Evolutionary conservation across 1,284 basidiomycete genomes (phyloP), one percentile per base, ranked within the genome.

Genomic region (Thecaphora thlaspeos): DNA sequence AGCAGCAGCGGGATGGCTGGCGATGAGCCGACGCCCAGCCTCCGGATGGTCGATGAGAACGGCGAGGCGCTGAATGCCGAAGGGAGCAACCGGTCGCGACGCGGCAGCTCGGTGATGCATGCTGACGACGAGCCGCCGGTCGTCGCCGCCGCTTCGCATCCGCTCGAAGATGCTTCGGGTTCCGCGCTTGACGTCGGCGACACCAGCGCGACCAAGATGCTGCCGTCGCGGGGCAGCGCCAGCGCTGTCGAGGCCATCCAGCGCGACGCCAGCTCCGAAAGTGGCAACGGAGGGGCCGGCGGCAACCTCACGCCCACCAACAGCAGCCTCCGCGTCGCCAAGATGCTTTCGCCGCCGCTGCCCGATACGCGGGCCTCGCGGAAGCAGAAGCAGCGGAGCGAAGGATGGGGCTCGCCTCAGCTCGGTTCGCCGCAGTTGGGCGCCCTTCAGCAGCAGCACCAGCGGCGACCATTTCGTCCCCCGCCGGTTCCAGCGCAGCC

Each of bases 331-430:
- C 48, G 46, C 24, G 48, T 59, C 5, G 51, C 46, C 12, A 51
- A 51, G 15, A 54, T 60, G 56, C 51, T 62, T 15, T 61, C 56
- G 5, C 56, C 58, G 2, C 59, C 61, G 1, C 39, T 58, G 24
- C 55, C 61, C 22, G 55, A 68, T 45, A 62, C 52, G 28, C 67
- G 64, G 41, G 67, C 66, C 7, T 66, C 68, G 45, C 49, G 55
- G 43, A 69, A 67, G 56, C 69, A 71, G 26, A 73, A 71, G 55
- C 66, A 67, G 50, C 55, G 65, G 21, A 58, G 64, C 22, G 54
- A 60, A 37, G 63, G 56, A 8, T 60, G 59, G 57, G 54, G 56
- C 22, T 59, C 59, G 41, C 55, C 55, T 9, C 51, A 50, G 48
- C 46, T 46, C 32, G 43, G 43, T 3, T 30, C 41, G n/a, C 24